Evolutionary conservation across 345 rosid genomes (phyloP).

Genomic region (Lumnitzera racemosa): DNA sequence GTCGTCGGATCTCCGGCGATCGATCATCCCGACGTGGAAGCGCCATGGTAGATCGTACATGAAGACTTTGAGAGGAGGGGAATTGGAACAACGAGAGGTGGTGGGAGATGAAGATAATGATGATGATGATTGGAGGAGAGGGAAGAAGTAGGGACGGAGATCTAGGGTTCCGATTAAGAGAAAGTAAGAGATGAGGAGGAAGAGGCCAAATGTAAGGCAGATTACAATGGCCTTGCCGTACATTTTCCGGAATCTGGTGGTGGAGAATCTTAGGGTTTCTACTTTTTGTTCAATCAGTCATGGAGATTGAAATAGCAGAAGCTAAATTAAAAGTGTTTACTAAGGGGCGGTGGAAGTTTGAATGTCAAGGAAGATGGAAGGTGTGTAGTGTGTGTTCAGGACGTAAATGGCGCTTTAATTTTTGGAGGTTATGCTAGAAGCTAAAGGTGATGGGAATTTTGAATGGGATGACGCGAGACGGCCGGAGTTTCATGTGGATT

Average conservation of each 20-base stretch:
- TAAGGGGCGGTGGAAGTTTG: too few species aligned
- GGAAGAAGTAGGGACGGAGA: conserved; percentile 55
- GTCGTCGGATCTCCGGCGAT: conserved; percentile 29
- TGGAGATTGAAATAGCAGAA: too few species aligned
- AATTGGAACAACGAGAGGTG: conserved; percentile 14
- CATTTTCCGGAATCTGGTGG: conserved; percentile 18
- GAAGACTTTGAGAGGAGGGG: conserved; percentile 54
- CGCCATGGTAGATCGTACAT: conserved; percentile 91
- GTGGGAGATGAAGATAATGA: conserved; percentile 21
- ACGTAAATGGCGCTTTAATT: too few species aligned
- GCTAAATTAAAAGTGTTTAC: too few species aligned
- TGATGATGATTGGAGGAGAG: conserved; percentile 28
- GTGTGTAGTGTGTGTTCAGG: too few species aligned
- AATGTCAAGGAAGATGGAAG: too few species aligned
- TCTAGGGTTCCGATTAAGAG: conserved; percentile 49
- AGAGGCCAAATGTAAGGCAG: conserved; percentile 22
- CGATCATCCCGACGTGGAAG: conserved; percentile 77
- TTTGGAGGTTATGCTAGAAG: too few species aligned
- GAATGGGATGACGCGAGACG: too few species aligned
- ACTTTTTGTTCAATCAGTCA: too few species aligned
- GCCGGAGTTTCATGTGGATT: too few species aligned
- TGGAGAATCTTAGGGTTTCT: neutral
- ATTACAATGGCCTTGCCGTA: conserved; percentile 30
- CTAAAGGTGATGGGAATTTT: too few species aligned
- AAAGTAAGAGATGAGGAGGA: conserved; percentile 42